phyloP scores from a whole-genome alignment of 2,329 filamentous ascomycete species.

The Talaromyces verruculosus region DNA sequence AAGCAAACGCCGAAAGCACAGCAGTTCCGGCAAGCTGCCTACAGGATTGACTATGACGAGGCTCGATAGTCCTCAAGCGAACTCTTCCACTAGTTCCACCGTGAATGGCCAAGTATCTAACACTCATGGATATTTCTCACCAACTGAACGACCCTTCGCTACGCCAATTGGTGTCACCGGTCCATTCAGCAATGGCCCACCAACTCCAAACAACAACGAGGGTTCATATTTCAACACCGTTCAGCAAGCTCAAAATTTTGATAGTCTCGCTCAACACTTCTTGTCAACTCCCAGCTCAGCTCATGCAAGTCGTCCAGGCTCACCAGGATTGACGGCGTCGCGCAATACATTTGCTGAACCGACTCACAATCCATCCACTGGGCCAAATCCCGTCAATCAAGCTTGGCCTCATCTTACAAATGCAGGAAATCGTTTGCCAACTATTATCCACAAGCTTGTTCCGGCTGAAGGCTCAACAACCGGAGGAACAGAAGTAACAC shows the following conservation, averaged over 20 bases:
- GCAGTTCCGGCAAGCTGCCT: conserved; percentile 67
- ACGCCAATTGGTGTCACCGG: conserved; percentile 44
- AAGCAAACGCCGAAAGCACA: conserved; percentile 80
- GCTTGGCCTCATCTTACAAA: conserved; percentile 56
- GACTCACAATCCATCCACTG: conserved; percentile 31
- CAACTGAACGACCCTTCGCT: conserved; percentile 50
- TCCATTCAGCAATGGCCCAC: conserved; percentile 60
- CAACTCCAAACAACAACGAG: conserved; percentile 64
- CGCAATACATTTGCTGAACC: conserved; percentile 45
- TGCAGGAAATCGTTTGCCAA: conserved; percentile 54
- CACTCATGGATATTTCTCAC: conserved; percentile 37
- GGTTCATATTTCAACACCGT: conserved; percentile 58
- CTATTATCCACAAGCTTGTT: conserved; percentile 77
- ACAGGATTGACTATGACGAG: conserved; percentile 78
- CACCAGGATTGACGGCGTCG: conserved; percentile 46
- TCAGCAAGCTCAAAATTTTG: conserved; percentile 63
- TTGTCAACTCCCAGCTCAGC: conserved; percentile 71
- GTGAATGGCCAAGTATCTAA: conserved; percentile 45
- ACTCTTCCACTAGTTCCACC: conserved; percentile 38
- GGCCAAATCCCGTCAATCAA: conserved; percentile 50
- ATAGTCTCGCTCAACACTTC: conserved; percentile 63
- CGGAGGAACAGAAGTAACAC: conserved; percentile 83
- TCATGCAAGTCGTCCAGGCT: conserved; percentile 75
- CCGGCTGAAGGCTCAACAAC: conserved; percentile 77
- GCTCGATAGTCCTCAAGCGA: conserved; percentile 60